Percentiles rank a stretch among this genome's conserved stretches.
phyloP scores from a whole-genome alignment of 331 rosid genomes.

The Cydonia oblonga region DNA sequence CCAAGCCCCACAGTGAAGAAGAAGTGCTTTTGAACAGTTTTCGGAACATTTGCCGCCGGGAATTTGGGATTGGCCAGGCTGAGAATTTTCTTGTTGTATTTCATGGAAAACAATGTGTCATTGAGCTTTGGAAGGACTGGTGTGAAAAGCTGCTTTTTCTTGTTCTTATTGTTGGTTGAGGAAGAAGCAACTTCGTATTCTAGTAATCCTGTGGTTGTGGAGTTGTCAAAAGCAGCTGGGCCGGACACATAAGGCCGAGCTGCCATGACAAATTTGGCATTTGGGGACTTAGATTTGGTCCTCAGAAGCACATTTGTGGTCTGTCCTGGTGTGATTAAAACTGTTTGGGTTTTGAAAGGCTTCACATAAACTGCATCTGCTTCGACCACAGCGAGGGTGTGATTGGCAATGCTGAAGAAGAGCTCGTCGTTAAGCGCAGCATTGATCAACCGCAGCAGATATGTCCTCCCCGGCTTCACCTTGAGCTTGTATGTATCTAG shows the following conservation, averaged over 20 bases:
- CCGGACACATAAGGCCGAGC: slow-evolving; percentile 56
- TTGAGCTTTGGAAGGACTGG: slow-evolving; percentile 47
- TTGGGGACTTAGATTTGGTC: slow-evolving; percentile 43
- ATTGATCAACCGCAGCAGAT: slow-evolving; percentile 59
- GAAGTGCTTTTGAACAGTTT: slow-evolving; percentile 32
- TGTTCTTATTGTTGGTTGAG: slow-evolving; percentile 11
- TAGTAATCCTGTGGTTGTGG: slow-evolving; percentile 61
- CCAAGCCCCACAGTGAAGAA: slow-evolving; percentile 77
- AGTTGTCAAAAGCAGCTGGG: slow-evolving; percentile 57
- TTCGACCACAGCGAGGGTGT: slow-evolving; percentile 62
- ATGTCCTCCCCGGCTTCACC: slow-evolving; percentile 61
- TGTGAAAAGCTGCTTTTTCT: slow-evolving; percentile 36
- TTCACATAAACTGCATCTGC: slow-evolving; percentile 64
- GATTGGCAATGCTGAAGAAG: slow-evolving; percentile 71
- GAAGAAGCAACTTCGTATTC: slow-evolving; percentile 32
- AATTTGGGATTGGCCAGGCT: slow-evolving; percentile 42
- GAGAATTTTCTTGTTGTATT: slow-evolving; percentile 31
- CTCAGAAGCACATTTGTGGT: slow-evolving; percentile 55
- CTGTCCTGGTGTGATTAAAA: slow-evolving; percentile 70
- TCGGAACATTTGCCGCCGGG: slow-evolving; percentile 69
- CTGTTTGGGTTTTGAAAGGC: slow-evolving; percentile 40
- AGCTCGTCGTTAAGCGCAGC: slow-evolving; percentile 71
- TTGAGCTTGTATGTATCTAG: slow-evolving; percentile 65
- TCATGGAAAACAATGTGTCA: slow-evolving; percentile 48
- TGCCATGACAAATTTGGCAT: slow-evolving; percentile 51